Conservation (phyloP, 208 protist genomes). For the Wallacemonas collosoma region DNA sequence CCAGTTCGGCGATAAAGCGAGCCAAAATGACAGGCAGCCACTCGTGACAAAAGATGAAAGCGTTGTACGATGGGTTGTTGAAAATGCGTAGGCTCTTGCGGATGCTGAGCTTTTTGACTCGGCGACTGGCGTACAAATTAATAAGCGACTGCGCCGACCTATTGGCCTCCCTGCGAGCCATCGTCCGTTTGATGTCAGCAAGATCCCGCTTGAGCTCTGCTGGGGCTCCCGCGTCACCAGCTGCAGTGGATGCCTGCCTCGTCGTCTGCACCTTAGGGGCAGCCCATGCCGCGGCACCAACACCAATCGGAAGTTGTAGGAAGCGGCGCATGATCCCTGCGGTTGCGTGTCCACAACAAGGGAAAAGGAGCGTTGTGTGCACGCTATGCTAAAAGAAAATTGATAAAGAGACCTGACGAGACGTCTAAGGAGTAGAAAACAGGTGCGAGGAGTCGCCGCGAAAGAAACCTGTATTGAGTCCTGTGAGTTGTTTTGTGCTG, state of each 20-base stretch:
- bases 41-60: conserved; percentile 79
- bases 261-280: no score
- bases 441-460: no score
- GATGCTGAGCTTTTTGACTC: conserved; percentile 61
- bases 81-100: conserved; percentile 51
- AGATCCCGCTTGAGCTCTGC: conserved; percentile 28
- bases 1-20: conserved; percentile 64
- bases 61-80: conserved; percentile 34
- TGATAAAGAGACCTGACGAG: no score
- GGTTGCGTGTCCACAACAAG: no score
- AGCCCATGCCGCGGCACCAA: background rate
- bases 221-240: background rate
- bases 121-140: conserved; percentile 57
- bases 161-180: conserved; percentile 63
- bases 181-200: conserved; percentile 34
- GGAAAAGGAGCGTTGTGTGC: no score
- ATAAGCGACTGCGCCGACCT: conserved; percentile 58
- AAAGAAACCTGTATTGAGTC: no score
- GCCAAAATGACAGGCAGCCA: conserved; percentile 84
- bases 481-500: no score
- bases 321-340: background rate
- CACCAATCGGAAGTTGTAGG: background rate
- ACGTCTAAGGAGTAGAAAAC: no score
- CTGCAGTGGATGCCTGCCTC: no score
- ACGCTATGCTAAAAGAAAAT: no score